Conservation (phyloP, 345 rosid species). For the Pistacia integerrima region DNA sequence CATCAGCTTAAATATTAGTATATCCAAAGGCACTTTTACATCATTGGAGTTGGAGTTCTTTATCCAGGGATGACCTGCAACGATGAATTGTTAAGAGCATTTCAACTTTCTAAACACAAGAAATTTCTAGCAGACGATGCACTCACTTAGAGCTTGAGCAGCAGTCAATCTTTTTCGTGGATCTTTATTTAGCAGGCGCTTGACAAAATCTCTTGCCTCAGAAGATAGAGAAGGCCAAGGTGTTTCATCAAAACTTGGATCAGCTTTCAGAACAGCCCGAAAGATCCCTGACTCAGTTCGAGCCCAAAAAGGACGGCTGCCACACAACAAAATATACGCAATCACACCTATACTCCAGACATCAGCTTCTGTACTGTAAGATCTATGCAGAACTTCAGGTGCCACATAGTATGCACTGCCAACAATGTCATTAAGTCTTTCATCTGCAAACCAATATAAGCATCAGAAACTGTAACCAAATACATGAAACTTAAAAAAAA, state of each 20-base stretch:
- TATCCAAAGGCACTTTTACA: slow-evolving; percentile 69
- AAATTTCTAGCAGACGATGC: slow-evolving; percentile 12
- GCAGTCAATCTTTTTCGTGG: slow-evolving; percentile 96
- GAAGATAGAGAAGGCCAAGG: slow-evolving; percentile 93
- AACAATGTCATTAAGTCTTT: slow-evolving; percentile 93
- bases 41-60: slow-evolving; percentile 49
- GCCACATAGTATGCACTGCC: slow-evolving; percentile 97
- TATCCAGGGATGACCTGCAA: slow-evolving; percentile 94
- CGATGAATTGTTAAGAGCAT: slow-evolving; percentile 16
- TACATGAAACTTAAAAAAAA: not conserved
- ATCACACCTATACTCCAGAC: slow-evolving; percentile 98
- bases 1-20: slow-evolving; percentile 75
- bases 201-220: slow-evolving; percentile 90
- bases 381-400: slow-evolving; percentile 97
- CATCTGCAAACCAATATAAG: slow-evolving; percentile 56
- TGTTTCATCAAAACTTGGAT: slow-evolving; percentile 84
- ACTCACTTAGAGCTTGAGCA: slow-evolving; percentile 93
- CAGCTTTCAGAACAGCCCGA: slow-evolving; percentile 89
- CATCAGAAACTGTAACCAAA: slow-evolving; percentile 1
- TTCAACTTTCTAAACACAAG: slow-evolving; percentile 15
- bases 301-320: slow-evolving; percentile 99
- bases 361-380: slow-evolving; percentile 90
- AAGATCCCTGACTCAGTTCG: slow-evolving; percentile 95
- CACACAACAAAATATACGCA: slow-evolving; percentile 87
- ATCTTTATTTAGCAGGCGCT: slow-evolving; percentile 81